Evolutionary conservation across 495 filamentous ascomycete genomes (phyloP).

Genomic region (Lasiosphaeria miniovina): DNA sequence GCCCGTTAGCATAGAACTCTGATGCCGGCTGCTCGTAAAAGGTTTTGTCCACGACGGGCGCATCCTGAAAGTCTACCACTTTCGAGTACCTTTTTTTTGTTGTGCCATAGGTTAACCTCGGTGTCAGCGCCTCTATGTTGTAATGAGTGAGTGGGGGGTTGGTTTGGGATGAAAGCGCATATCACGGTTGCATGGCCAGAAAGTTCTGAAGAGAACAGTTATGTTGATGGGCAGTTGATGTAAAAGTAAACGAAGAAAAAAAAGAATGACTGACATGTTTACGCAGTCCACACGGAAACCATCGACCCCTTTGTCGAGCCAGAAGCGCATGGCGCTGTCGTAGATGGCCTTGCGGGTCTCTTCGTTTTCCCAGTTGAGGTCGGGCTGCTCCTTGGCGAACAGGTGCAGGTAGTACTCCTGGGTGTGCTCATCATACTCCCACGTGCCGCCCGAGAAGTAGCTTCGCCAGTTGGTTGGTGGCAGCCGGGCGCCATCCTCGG

Average conservation of each 20-base stretch:
- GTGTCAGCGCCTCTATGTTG: too few species aligned
- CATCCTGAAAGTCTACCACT: slow-evolving; percentile 57
- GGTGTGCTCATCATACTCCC: slow-evolving; percentile 63
- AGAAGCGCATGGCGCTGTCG: slow-evolving; percentile 63
- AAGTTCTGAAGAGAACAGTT: too few species aligned
- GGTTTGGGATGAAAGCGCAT: too few species aligned
- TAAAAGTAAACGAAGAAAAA: background rate
- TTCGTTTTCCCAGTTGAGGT: slow-evolving; percentile 73
- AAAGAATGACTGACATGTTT: slow-evolving; percentile 43
- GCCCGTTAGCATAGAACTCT: slow-evolving; percentile 60
- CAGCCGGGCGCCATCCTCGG: slow-evolving; percentile 55
- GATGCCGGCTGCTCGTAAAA: slow-evolving; percentile 47
- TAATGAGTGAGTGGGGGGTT: too few species aligned
- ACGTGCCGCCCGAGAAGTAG: slow-evolving; percentile 55
- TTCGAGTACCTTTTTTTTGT: slow-evolving; percentile 49
- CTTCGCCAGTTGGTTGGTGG: slow-evolving; percentile 75
- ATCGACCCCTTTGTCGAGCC: slow-evolving; percentile 64
- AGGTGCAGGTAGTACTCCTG: slow-evolving; percentile 71
- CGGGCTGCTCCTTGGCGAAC: slow-evolving; percentile 63
- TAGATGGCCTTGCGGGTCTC: slow-evolving; percentile 62
- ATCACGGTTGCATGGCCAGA: too few species aligned
- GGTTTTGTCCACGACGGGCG: slow-evolving; percentile 43
- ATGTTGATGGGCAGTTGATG: too few species aligned
- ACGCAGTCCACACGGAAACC: slow-evolving; percentile 71
- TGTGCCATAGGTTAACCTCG: background rate